phyloP scores from a whole-genome alignment of 2,329 filamentous ascomycete genomes.

The Alternaria sp. region DNA sequence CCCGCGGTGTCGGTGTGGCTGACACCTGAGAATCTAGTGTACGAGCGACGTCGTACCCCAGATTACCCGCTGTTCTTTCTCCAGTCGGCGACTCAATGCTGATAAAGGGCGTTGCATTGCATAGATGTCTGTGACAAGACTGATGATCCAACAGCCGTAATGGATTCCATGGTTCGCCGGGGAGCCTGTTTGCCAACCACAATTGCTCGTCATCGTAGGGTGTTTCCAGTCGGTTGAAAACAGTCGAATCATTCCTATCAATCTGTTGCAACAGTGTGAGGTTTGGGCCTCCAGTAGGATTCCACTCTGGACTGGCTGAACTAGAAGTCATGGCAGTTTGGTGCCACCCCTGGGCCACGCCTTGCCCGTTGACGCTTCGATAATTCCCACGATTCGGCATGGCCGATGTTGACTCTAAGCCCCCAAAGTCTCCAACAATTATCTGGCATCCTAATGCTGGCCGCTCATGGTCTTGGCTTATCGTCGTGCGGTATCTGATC shows the following conservation, averaged over 20 bases:
- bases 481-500: background rate
- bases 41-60: background rate
- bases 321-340: too few species aligned
- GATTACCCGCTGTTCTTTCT: background rate
- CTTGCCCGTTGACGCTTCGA: background rate
- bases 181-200: too few species aligned
- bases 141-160: background rate
- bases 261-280: too few species aligned
- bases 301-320: background rate
- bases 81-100: background rate
- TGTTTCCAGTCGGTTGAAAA: background rate
- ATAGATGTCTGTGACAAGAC: background rate
- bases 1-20: background rate
- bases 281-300: fast-evolving
- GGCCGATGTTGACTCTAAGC: background rate
- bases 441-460: background rate
- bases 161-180: background rate
- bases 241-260: too few species aligned
- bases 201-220: background rate
- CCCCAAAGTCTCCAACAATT: too few species aligned
- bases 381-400: background rate
- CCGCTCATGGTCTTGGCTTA: background rate
- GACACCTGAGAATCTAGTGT: fast-evolving
- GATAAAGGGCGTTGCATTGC: background rate
- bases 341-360: background rate